A percentile compares a stretch with the other conserved stretches of the same genome.
These are phyloP conservation scores for Agaricus blazei DNA, from an alignment of 768 basidiomycete genomes.

Conservation along the genomic window DNA sequence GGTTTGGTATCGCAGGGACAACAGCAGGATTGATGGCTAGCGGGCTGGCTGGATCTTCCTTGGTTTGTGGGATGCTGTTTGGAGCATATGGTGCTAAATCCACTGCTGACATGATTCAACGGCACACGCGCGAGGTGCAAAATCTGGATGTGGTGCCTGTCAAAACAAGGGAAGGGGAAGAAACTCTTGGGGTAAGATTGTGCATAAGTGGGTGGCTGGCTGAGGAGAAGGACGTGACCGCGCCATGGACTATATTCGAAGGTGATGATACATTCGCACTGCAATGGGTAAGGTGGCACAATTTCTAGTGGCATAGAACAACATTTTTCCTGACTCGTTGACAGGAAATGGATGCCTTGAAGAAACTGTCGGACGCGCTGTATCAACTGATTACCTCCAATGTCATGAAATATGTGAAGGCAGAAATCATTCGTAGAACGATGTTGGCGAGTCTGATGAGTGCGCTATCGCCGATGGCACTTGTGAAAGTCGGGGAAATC, in stretches of 20 bases:
- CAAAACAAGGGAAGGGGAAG: constrained; percentile 24
- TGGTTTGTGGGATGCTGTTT: constrained; percentile 54
- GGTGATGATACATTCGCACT: constrained; percentile 51
- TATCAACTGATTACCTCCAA: constrained; percentile 37
- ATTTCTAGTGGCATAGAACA: not conserved
- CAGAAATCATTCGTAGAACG: constrained; percentile 44
- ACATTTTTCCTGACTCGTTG: not conserved
- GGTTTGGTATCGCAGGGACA: constrained; percentile 50
- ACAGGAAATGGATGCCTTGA: constrained; percentile 52
- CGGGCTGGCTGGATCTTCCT: constrained; percentile 49
- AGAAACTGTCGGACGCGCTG: constrained; percentile 44
- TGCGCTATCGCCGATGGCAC: constrained; percentile 45
- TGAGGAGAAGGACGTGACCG: constrained; percentile 37
- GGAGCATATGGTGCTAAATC: constrained; percentile 50
- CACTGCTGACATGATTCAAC: constrained; percentile 42
- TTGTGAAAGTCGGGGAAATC: constrained; percentile 47
- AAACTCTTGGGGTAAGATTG: constrained; percentile 46
- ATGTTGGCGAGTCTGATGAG: constrained; percentile 43
- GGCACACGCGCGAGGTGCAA: constrained; percentile 47
- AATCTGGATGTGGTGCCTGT: constrained; percentile 51
- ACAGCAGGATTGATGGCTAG: constrained; percentile 44
- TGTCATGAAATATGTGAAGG: constrained; percentile 45
- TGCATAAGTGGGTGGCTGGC: constrained; percentile 55
- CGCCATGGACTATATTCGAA: constrained; percentile 48
- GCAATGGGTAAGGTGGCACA: constrained; percentile 41